A percentile compares a stretch with the other conserved stretches of the same genome.
phyloP scores from a whole-genome alignment of 2,329 filamentous ascomycete species.

The Corniculantispora saksenae region DNA sequence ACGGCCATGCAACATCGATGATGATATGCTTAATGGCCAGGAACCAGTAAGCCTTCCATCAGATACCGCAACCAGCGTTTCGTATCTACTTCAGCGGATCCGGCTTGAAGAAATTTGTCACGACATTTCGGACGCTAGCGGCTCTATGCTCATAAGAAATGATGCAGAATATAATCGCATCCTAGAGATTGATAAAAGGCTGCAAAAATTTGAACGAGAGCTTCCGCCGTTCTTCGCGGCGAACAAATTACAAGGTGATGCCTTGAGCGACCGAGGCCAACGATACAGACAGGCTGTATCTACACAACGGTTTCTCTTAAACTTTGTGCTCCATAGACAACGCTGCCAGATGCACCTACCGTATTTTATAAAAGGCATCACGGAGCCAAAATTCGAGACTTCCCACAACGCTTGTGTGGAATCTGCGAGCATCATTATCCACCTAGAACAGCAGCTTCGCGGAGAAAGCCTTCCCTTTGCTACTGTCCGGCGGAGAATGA shows the following conservation, averaged over 20 bases:
- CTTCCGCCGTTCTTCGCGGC: not conserved
- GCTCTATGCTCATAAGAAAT: not conserved
- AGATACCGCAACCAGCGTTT: not conserved
- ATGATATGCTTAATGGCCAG: conserved; percentile 1
- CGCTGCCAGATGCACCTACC: not conserved
- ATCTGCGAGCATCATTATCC: not conserved
- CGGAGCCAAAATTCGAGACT: not conserved
- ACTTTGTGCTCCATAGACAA: not conserved
- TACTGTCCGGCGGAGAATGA: not conserved
- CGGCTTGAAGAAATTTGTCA: conserved; percentile 7
- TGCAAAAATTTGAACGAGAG: not conserved
- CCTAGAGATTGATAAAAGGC: not conserved
- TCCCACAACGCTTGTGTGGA: not conserved
- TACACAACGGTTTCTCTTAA: not conserved
- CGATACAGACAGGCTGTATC: not conserved
- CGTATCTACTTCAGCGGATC: not conserved
- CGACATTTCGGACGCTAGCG: not conserved
- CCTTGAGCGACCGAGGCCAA: not conserved
- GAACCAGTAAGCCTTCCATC: not conserved
- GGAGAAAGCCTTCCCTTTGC: not conserved
- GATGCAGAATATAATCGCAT: not conserved
- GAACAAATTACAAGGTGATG: not conserved
- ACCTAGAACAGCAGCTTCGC: not conserved
- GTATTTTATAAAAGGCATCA: not conserved
- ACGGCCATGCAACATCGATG: not conserved